These are phyloP conservation scores for Solidago caesia DNA, from an alignment of 129 eudicot genomes.

Conservation along the genomic window DNA sequence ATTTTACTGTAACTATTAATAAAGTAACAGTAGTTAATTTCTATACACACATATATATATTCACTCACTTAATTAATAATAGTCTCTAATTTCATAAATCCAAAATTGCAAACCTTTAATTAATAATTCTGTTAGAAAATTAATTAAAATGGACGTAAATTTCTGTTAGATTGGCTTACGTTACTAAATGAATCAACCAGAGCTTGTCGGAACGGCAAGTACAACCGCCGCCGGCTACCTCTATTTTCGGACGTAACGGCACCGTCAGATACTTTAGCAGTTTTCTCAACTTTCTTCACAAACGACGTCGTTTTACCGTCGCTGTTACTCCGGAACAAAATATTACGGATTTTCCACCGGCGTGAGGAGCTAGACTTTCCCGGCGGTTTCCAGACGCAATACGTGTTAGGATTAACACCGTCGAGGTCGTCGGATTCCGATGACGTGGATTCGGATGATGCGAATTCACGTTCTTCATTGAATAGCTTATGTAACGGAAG, in stretches of 20 bases:
- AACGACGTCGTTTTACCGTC: slow-evolving; percentile 45
- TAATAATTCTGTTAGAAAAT: neutral
- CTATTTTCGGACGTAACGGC: slow-evolving; percentile 15
- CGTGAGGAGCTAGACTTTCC: slow-evolving; percentile 48
- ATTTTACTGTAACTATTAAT: no score
- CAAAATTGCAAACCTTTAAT: slow-evolving; percentile 12
- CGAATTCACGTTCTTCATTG: slow-evolving; percentile 54
- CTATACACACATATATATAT: no score
- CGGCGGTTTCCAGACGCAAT: slow-evolving; percentile 70
- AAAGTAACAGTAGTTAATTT: no score
- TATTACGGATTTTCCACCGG: slow-evolving; percentile 57
- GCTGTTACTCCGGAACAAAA: slow-evolving; percentile 54
- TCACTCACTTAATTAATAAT: slow-evolving; percentile 5
- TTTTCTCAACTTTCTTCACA: slow-evolving; percentile 21
- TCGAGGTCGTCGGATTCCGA: slow-evolving; percentile 67
- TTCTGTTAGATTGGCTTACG: slow-evolving; percentile 46
- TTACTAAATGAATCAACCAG: slow-evolving; percentile 44
- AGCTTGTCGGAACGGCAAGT: slow-evolving; percentile 48
- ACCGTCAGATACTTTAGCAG: neutral
- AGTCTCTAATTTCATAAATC: slow-evolving; percentile 8
- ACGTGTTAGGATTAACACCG: slow-evolving; percentile 49
- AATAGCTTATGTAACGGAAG: slow-evolving; percentile 60
- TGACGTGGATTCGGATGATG: slow-evolving; percentile 38
- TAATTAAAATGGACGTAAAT: slow-evolving; percentile 37
- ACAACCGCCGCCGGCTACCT: slow-evolving; percentile 37